Evolutionary conservation across 192 early-diverging fungal species (phyloP).

Genomic region (Gonapodya prolifera): DNA sequence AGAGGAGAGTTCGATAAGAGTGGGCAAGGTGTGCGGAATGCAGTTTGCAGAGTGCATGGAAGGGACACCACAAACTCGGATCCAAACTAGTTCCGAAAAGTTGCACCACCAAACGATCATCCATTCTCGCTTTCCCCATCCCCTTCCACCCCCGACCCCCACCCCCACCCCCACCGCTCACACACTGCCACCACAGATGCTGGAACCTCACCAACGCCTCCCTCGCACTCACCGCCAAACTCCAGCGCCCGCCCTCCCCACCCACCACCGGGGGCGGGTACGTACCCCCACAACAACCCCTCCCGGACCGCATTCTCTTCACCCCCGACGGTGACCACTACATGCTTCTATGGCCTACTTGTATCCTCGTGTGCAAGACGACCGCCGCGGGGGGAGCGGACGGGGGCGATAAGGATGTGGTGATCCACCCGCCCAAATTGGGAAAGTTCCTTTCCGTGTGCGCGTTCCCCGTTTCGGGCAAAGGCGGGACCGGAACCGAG

Average conservation of each 20-base stretch:
- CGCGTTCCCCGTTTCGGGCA: not conserved
- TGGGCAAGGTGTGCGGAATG: no score
- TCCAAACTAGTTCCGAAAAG: no score
- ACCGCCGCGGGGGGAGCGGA: not conserved
- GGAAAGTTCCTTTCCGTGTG: not conserved
- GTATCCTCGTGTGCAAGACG: not conserved
- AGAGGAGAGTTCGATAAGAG: no score
- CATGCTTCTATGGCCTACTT: not conserved
- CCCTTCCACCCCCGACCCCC: not conserved
- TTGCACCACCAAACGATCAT: no score
- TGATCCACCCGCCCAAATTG: not conserved
- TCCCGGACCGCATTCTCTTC: slow-evolving; percentile 2
- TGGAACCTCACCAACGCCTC: not conserved
- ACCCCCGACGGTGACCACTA: not conserved
- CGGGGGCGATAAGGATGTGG: not conserved
- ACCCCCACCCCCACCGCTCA: not conserved
- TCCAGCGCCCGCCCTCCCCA: not conserved
- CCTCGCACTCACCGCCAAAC: not conserved
- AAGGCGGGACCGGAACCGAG: not conserved
- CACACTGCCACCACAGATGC: not conserved
- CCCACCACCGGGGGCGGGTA: not conserved
- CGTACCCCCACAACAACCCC: not conserved
- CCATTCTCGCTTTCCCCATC: not conserved
- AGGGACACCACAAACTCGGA: no score
- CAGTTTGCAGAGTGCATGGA: no score